These are phyloP conservation scores for Passalora sequoiae DNA, from an alignment of 2,329 filamentous ascomycete species.

Conservation along the genomic window DNA sequence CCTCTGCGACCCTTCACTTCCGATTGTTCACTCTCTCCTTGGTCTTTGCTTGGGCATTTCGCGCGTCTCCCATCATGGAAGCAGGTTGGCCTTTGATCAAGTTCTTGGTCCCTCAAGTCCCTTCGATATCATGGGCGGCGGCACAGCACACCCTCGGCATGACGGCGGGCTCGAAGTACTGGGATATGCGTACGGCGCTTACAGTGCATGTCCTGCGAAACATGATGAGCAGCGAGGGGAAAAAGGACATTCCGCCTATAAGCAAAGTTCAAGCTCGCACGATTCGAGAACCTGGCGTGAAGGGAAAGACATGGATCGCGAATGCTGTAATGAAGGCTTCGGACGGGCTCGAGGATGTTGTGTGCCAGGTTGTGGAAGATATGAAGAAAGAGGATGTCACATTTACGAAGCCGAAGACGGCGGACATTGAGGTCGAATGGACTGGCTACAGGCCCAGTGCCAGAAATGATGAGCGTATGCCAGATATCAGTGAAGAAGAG, in stretches of 20 bases:
- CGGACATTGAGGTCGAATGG: conserved; percentile 67
- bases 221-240: conserved; percentile 46
- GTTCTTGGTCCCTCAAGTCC: conserved; percentile 53
- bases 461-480: conserved; percentile 47
- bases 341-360: conserved; percentile 26
- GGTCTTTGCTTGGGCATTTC: no score
- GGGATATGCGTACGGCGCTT: conserved; percentile 71
- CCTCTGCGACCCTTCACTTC: no score
- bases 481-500: conserved; percentile 55
- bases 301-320: conserved; percentile 76
- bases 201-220: conserved; percentile 67
- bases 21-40: no score
- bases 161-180: conserved; percentile 67
- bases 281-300: conserved; percentile 61
- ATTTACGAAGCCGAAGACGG: conserved; percentile 49
- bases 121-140: conserved; percentile 58
- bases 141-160: conserved; percentile 61
- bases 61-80: conserved; percentile 6
- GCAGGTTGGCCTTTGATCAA: conserved; percentile 23
- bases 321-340: conserved; percentile 59
- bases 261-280: conserved; percentile 59
- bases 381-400: conserved; percentile 42
- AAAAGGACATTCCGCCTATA: conserved; percentile 47
- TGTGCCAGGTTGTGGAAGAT: conserved; percentile 52
- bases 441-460: conserved; percentile 61